Conservation (phyloP, 164 flowering plant species). For the Buxus sempervirens region DNA sequence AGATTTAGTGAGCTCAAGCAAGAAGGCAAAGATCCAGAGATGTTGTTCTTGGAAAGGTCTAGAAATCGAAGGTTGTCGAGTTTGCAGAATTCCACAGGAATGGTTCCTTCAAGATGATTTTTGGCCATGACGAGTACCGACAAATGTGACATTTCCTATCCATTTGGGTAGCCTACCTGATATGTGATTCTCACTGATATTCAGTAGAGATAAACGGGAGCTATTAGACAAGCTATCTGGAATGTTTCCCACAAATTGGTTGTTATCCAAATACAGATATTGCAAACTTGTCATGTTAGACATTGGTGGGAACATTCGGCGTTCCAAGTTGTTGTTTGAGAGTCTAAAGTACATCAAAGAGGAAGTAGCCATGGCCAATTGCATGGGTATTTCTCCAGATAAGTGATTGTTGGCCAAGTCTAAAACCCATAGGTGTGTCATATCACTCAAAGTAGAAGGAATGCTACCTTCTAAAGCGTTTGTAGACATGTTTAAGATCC, state of each 20-base stretch:
- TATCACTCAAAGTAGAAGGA: neutral
- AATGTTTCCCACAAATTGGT: slow-evolving; percentile 2
- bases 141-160: slow-evolving; percentile 3
- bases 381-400: too few species aligned
- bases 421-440: neutral
- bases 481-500: neutral
- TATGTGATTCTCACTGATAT: neutral
- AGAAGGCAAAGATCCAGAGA: slow-evolving; percentile 2
- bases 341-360: neutral
- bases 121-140: neutral
- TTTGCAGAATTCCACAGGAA: slow-evolving; percentile 2
- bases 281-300: neutral
- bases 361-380: neutral
- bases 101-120: neutral
- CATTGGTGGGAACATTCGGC: neutral
- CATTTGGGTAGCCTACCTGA: slow-evolving; percentile 2
- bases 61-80: neutral
- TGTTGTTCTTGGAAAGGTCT: slow-evolving; percentile 6
- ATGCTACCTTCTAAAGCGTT: slow-evolving; percentile 1
- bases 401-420: slow-evolving; percentile 3
- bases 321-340: slow-evolving; percentile 1
- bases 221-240: slow-evolving; percentile 2
- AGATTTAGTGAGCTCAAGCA: neutral
- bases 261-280: neutral
- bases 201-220: neutral